Percentiles rank a stretch among this genome's conserved stretches.
Conservation (phyloP, 495 filamentous ascomycete genomes). For the Penicillium paxilli region DNA sequence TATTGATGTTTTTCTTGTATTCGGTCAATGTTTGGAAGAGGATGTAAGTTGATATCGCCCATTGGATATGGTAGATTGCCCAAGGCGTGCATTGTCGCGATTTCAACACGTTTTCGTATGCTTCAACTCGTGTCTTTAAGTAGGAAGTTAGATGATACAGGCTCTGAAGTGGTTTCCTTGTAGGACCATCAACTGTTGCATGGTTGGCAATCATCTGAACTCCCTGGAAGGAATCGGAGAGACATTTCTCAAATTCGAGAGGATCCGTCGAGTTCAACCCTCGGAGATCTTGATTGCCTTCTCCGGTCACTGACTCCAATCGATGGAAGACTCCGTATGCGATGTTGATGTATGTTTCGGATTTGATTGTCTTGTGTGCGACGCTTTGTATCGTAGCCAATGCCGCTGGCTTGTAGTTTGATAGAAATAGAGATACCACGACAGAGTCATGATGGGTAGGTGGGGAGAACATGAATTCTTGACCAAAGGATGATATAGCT, state of each 20-base stretch:
- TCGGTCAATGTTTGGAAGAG: neutral
- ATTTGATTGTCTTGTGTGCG: conserved; percentile 1
- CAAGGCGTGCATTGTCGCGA: neutral
- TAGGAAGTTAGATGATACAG: neutral
- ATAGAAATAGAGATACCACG: neutral
- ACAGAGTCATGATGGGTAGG: neutral
- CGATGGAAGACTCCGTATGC: neutral
- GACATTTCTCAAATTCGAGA: neutral
- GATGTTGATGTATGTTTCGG: conserved; percentile 1
- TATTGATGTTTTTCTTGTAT: neutral
- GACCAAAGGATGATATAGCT: neutral
- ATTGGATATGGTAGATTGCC: neutral
- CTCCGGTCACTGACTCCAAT: neutral
- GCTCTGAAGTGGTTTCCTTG: neutral
- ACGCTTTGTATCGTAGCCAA: neutral
- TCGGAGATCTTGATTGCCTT: neutral
- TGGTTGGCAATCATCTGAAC: neutral
- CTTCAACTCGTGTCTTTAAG: neutral
- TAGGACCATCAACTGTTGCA: neutral
- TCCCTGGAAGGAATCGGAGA: neutral
- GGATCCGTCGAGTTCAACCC: neutral
- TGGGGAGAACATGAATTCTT: conserved; percentile 4
- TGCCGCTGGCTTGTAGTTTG: conserved; percentile 2
- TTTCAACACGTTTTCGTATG: neutral
- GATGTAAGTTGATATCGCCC: conserved; percentile 1